These are phyloP conservation scores for Pichia inconspicua DNA, from an alignment of 1,139 yeast genomes.

Conservation along the genomic window DNA sequence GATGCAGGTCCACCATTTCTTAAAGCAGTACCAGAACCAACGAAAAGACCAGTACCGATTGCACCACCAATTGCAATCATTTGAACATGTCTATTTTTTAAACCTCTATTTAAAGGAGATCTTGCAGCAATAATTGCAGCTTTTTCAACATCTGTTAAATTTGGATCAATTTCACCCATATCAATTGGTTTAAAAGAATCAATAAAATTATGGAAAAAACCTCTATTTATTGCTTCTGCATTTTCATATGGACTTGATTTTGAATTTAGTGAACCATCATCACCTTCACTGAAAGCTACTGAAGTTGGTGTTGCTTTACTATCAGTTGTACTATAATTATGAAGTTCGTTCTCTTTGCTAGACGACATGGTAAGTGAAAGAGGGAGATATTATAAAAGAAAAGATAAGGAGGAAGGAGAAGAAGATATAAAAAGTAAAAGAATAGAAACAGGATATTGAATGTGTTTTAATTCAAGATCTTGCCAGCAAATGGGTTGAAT, in stretches of 20 bases:
- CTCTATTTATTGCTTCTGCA: slow-evolving; percentile 13
- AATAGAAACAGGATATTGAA: too few relatives aligned
- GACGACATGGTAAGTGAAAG: background rate
- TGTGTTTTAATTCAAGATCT: too few relatives aligned
- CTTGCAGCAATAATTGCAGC: slow-evolving; percentile 53
- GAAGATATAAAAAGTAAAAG: too few relatives aligned
- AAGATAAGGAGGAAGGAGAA: background rate
- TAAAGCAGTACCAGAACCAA: slow-evolving; percentile 56
- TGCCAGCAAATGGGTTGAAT: background rate
- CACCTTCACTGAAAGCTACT: background rate
- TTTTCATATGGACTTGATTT: slow-evolving; percentile 1
- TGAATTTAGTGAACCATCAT: background rate
- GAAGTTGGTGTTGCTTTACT: background rate
- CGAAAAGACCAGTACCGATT: slow-evolving; percentile 58
- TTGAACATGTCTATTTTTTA: slow-evolving; percentile 56
- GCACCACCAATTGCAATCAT: slow-evolving; percentile 85
- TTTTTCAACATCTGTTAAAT: slow-evolving; percentile 35
- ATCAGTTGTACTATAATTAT: background rate
- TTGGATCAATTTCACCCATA: slow-evolving; percentile 16
- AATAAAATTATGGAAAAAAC: slow-evolving; percentile 10
- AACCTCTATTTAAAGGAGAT: slow-evolving; percentile 55
- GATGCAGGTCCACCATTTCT: slow-evolving; percentile 60
- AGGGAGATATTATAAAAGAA: background rate
- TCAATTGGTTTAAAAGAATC: slow-evolving; percentile 14
- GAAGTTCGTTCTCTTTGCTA: background rate